A percentile compares a stretch with the other conserved stretches of the same genome.
These are phyloP conservation scores for Magnaporthiopsis rhizophila DNA, from an alignment of 2,329 filamentous ascomycete species.

Conservation along the genomic window DNA sequence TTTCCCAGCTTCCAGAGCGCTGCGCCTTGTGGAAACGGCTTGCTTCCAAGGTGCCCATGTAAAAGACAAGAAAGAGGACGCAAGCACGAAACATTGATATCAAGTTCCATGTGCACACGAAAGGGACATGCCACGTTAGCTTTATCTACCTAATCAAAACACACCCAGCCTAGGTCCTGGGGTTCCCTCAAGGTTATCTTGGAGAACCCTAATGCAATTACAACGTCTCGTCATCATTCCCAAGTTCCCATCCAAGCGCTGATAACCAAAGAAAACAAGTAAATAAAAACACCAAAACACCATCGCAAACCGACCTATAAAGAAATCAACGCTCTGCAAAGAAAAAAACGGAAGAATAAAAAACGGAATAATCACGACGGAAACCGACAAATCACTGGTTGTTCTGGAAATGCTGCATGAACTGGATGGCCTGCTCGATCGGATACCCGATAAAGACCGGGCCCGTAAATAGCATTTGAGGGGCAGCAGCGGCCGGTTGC, in stretches of 20 bases:
- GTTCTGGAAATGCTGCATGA: constrained; percentile 55
- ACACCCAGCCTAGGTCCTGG: neutral
- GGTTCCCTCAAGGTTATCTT: neutral
- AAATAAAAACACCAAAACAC: neutral
- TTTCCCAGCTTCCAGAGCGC: constrained; percentile 32
- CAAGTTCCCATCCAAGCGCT: neutral
- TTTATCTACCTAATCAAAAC: neutral
- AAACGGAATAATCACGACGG: neutral
- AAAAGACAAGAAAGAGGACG: neutral
- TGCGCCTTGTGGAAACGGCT: constrained; percentile 47
- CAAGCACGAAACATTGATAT: neutral
- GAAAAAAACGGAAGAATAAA: neutral
- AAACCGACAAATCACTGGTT: neutral
- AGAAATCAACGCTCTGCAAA: neutral
- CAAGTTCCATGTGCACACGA: neutral
- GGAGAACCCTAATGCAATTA: neutral
- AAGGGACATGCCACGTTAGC: neutral
- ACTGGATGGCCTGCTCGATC: constrained; percentile 68
- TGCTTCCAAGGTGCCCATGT: constrained; percentile 38
- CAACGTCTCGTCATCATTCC: neutral
- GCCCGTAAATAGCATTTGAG: constrained; percentile 82
- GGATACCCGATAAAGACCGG: constrained; percentile 92
- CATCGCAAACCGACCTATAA: neutral
- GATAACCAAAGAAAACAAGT: neutral
- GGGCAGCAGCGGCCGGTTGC: constrained; percentile 17